phyloP scores from a whole-genome alignment of 108 stramenopile genomes.

The Pseudonitzschia multiseries region DNA sequence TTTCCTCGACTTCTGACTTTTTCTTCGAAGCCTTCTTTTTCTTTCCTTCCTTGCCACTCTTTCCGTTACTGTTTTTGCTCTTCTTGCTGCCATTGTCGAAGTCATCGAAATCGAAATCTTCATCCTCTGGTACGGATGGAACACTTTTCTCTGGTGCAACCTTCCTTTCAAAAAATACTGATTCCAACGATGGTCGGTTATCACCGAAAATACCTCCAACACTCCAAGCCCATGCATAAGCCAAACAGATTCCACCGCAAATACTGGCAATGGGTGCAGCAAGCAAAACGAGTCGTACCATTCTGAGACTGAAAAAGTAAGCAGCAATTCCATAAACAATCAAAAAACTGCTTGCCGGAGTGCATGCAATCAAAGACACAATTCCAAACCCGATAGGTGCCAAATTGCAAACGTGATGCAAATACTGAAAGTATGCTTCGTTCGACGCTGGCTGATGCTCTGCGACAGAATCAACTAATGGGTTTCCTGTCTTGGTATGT shows the following conservation, averaged over 20 bases:
- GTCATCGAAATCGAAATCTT: conserved; percentile 3
- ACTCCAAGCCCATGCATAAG: conserved; percentile 44
- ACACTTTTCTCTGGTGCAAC: conserved; percentile 15
- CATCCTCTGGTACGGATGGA: background rate
- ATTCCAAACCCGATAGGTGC: conserved; percentile 93
- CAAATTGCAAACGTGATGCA: conserved; percentile 66
- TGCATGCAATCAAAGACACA: conserved; percentile 53
- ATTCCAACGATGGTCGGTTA: conserved; percentile 19
- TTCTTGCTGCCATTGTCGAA: conserved; percentile 20
- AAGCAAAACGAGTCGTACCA: conserved; percentile 97
- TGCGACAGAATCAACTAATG: conserved; percentile 90
- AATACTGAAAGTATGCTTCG: conserved; percentile 92
- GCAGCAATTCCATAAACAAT: conserved; percentile 89
- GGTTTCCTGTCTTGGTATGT: conserved; percentile 93
- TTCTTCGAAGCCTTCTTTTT: conserved; percentile 31
- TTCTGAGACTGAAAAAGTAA: conserved; percentile 95
- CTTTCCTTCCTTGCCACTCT: conserved; percentile 7
- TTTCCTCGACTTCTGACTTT: background rate
- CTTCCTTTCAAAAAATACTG: conserved; percentile 17
- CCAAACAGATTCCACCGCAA: conserved; percentile 86
- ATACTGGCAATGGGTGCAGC: conserved; percentile 93
- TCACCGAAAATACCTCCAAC: conserved; percentile 36
- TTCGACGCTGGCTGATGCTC: conserved; percentile 97
- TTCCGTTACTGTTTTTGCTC: conserved; percentile 38
- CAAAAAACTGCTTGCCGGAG: conserved; percentile 88